These are phyloP conservation scores for Coleophoma cylindrospora DNA, from an alignment of 2,329 filamentous ascomycete genomes.

Conservation along the genomic window DNA sequence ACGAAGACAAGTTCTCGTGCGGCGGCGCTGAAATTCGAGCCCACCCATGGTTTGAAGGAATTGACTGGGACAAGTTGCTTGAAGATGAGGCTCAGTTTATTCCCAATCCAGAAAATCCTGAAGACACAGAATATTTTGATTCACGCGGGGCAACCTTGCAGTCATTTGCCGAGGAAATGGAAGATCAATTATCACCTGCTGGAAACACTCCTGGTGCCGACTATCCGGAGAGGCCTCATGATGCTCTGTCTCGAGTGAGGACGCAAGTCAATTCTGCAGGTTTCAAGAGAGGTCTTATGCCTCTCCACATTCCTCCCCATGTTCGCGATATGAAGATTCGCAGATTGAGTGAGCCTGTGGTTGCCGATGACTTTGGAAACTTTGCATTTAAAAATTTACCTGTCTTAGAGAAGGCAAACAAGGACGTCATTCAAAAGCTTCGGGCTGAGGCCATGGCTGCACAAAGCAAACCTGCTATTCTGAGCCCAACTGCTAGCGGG, in stretches of 20 bases:
- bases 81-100: conserved; percentile 96
- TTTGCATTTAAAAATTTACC: conserved; percentile 98
- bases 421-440: conserved; percentile 95
- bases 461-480: conserved; percentile 43
- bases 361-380: conserved; percentile 87
- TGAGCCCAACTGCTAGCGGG: conserved; percentile 13
- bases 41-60: conserved; percentile 82
- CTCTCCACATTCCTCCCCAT: conserved; percentile 91
- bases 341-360: conserved; percentile 83
- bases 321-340: conserved; percentile 86
- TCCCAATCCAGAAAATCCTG: conserved; percentile 84
- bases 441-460: conserved; percentile 80
- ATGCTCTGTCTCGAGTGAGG: conserved; percentile 84
- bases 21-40: conserved; percentile 88
- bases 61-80: conserved; percentile 88
- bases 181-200: conserved; percentile 80
- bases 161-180: conserved; percentile 89
- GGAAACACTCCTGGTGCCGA: conserved; percentile 64
- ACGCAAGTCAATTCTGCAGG: conserved; percentile 69
- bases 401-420: conserved; percentile 95
- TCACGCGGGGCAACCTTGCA: conserved; percentile 85
- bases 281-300: conserved; percentile 91
- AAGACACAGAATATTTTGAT: conserved; percentile 98
- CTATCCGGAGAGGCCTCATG: conserved; percentile 86
- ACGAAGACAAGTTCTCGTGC: conserved; percentile 72